Percentiles rank a stretch among this genome's conserved stretches.
Conservation (phyloP, 345 rosid genomes). For the Acer negundo region DNA sequence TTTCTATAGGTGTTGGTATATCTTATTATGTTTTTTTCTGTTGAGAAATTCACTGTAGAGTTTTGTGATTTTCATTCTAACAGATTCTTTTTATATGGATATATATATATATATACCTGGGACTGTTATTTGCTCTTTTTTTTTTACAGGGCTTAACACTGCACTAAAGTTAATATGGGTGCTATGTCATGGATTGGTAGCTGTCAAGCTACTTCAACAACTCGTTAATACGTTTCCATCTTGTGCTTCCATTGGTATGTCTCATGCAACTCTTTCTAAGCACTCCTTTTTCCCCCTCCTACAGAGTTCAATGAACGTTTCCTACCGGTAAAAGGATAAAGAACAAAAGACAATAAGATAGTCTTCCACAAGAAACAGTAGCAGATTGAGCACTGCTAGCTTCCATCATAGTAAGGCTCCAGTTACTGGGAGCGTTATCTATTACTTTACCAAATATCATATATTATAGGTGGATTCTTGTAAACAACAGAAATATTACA, state of each 20-base stretch:
- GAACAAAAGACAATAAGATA: neutral
- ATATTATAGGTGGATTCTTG: neutral
- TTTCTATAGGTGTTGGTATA: neutral
- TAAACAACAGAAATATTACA: neutral
- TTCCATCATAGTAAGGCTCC: neutral
- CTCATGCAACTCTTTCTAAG: slow-evolving; percentile 12
- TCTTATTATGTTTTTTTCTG: neutral
- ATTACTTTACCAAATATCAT: no score
- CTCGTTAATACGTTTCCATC: slow-evolving; percentile 70
- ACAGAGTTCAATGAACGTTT: slow-evolving; percentile 3
- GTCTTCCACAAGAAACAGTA: neutral
- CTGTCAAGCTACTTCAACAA: slow-evolving; percentile 67
- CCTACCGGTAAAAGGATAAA: neutral
- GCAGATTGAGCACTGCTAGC: neutral
- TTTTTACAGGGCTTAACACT: slow-evolving; percentile 56
- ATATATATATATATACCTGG: neutral
- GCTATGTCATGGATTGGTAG: slow-evolving; percentile 72
- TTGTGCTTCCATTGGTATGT: slow-evolving; percentile 89
- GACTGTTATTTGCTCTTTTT: slow-evolving; percentile 12
- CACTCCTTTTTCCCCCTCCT: neutral
- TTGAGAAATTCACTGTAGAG: neutral
- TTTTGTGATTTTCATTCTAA: neutral
- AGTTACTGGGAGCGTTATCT: neutral
- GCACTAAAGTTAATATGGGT: slow-evolving; percentile 64
- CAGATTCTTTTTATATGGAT: slow-evolving; percentile 6